phyloP scores from a whole-genome alignment of 257 asterid genomes.

The Avicennia marina region DNA sequence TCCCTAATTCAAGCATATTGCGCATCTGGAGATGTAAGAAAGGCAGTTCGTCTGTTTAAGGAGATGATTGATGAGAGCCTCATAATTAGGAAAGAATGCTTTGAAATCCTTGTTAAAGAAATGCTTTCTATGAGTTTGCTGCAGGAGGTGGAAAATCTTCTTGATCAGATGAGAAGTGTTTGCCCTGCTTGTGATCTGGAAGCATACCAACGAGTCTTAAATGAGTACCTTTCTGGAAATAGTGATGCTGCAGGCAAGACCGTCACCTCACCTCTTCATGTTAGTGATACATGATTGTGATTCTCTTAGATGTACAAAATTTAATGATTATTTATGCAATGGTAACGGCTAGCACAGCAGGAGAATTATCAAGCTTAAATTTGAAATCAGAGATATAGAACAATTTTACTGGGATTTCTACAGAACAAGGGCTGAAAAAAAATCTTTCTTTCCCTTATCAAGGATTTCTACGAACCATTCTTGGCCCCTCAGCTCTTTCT shows the following conservation, averaged over 20 bases:
- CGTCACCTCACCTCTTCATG: neutral
- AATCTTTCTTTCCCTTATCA: too few species aligned
- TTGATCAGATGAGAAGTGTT: conserved; percentile 24
- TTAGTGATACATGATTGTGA: neutral
- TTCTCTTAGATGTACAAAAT: too few species aligned
- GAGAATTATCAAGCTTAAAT: too few species aligned
- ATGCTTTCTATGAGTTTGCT: conserved; percentile 22
- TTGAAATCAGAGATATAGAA: too few species aligned
- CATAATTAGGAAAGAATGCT: conserved; percentile 31
- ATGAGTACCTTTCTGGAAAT: conserved; percentile 13
- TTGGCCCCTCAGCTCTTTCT: conserved; percentile 6
- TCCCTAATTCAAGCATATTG: conserved; percentile 30
- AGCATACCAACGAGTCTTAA: conserved; percentile 26
- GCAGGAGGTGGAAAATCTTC: conserved; percentile 29
- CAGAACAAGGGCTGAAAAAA: conserved; percentile 10
- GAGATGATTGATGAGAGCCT: conserved; percentile 34
- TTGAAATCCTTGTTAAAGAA: conserved; percentile 29
- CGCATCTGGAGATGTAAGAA: conserved; percentile 21
- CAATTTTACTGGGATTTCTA: too few species aligned
- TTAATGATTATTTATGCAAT: too few species aligned
- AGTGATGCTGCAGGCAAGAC: neutral
- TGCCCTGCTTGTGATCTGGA: conserved; percentile 13
- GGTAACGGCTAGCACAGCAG: too few species aligned
- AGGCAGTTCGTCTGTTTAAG: conserved; percentile 28
- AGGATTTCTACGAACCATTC: conserved; percentile 8